Conservation (phyloP, 129 eudicot species). For the Arctium minus region DNA sequence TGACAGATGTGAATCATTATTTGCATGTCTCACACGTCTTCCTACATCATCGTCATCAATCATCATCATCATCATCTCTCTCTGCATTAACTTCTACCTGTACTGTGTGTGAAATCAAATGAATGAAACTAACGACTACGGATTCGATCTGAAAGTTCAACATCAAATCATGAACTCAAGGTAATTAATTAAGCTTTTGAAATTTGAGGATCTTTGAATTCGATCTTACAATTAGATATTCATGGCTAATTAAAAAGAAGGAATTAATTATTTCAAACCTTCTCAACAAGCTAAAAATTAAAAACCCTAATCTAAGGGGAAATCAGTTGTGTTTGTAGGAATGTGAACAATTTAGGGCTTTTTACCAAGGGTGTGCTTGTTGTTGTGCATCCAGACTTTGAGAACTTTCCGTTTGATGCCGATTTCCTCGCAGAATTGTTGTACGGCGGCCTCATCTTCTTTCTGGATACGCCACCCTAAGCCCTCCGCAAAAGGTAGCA, state of each 20-base stretch:
- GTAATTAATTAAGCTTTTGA: neutral
- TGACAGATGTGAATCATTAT: neutral
- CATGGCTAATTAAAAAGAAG: neutral
- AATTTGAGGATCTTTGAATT: neutral
- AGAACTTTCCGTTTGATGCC: slow-evolving; percentile 61
- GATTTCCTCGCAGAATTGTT: slow-evolving; percentile 46
- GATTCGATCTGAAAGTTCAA: neutral
- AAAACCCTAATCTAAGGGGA: neutral
- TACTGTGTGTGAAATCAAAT: neutral
- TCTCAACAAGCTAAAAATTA: neutral
- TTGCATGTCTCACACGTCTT: slow-evolving; percentile 9
- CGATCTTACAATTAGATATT: neutral
- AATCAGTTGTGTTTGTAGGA: neutral
- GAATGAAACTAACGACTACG: neutral
- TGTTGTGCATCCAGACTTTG: slow-evolving; percentile 80
- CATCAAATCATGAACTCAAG: neutral
- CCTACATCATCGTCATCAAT: neutral
- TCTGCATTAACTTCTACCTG: neutral
- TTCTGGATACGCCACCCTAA: slow-evolving; percentile 70
- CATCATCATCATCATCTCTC: neutral
- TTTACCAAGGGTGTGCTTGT: slow-evolving; percentile 71
- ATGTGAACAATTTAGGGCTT: slow-evolving; percentile 21
- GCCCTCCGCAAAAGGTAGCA: slow-evolving; percentile 47
- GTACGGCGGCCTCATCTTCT: slow-evolving; percentile 47
- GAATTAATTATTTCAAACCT: neutral